Conservation (phyloP, 2,329 filamentous ascomycete species). For the Colletotrichum incanum region DNA sequence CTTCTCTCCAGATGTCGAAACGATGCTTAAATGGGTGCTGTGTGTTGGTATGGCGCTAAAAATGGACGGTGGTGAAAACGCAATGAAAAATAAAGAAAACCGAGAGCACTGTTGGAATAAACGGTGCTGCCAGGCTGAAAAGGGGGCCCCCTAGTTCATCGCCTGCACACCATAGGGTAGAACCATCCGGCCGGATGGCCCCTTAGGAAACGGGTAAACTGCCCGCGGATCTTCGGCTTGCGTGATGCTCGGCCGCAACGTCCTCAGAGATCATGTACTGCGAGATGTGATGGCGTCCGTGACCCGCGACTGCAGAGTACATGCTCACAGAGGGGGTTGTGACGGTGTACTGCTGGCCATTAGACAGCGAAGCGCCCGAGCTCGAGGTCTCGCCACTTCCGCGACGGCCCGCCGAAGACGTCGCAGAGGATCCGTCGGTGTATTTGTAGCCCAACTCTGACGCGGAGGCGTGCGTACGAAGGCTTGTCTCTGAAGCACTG, state of each 20-base stretch:
- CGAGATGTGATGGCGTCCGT: constrained; percentile 16
- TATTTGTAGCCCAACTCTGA: constrained; percentile 44
- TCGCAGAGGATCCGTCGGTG: constrained; percentile 23
- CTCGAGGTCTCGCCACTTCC: constrained; percentile 30
- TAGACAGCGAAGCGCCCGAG: constrained; percentile 25
- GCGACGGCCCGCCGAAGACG: constrained; percentile 16
- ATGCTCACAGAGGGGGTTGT: constrained; percentile 29
- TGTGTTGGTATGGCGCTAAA: neutral
- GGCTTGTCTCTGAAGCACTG: constrained; percentile 36
- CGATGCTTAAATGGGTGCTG: neutral
- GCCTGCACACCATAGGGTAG: neutral
- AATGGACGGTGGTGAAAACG: neutral
- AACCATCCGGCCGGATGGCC: neutral
- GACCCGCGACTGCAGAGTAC: constrained; percentile 24
- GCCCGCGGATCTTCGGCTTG: constrained; percentile 4
- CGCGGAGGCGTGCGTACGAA: constrained; percentile 37
- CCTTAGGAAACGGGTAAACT: constrained; percentile 11
- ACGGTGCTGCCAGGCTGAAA: neutral
- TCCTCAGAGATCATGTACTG: constrained; percentile 34
- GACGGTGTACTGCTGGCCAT: constrained; percentile 40
- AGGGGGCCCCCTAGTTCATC: neutral
- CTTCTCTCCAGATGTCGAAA: neutral
- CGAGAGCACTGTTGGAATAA: neutral
- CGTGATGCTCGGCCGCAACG: constrained; percentile 17
- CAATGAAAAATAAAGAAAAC: neutral